Conservation (phyloP, 2,329 filamentous ascomycete genomes). For the Penicillium hesseltinei region DNA sequence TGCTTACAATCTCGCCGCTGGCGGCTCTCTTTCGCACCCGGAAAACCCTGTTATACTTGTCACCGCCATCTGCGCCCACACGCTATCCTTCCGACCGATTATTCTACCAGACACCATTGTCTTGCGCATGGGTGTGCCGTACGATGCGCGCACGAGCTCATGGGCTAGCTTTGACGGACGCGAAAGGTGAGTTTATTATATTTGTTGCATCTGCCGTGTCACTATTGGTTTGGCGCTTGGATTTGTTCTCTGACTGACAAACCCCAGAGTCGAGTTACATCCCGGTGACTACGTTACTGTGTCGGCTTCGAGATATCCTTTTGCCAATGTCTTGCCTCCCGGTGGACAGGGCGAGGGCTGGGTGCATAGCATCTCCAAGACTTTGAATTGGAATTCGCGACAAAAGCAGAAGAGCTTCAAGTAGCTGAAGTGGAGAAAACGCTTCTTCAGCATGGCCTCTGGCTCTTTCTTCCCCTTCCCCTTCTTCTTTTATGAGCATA, state of each 20-base stretch:
- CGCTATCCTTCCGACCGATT: constrained; percentile 91
- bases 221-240: neutral
- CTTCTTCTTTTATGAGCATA: neutral
- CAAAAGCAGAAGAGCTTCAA: constrained; percentile 46
- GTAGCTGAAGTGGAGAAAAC: constrained; percentile 1
- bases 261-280: constrained; percentile 45
- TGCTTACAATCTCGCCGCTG: constrained; percentile 91
- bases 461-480: neutral
- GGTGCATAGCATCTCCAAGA: constrained; percentile 52
- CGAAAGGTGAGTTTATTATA: constrained; percentile 58
- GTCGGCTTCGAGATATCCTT: constrained; percentile 52
- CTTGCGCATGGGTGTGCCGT: constrained; percentile 87
- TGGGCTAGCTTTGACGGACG: constrained; percentile 99
- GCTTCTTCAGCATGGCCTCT: neutral
- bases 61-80: constrained; percentile 92
- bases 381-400: constrained; percentile 52
- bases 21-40: constrained; percentile 91
- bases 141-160: constrained; percentile 80
- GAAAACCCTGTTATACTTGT: constrained; percentile 96
- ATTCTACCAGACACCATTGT: constrained; percentile 96
- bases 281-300: constrained; percentile 54
- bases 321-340: constrained; percentile 50
- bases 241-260: constrained; percentile 13
- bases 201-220: neutral
- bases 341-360: constrained; percentile 48